Evolutionary conservation across 2,329 filamentous ascomycete genomes (phyloP).

Genomic region (Colletotrichum tropicicola): DNA sequence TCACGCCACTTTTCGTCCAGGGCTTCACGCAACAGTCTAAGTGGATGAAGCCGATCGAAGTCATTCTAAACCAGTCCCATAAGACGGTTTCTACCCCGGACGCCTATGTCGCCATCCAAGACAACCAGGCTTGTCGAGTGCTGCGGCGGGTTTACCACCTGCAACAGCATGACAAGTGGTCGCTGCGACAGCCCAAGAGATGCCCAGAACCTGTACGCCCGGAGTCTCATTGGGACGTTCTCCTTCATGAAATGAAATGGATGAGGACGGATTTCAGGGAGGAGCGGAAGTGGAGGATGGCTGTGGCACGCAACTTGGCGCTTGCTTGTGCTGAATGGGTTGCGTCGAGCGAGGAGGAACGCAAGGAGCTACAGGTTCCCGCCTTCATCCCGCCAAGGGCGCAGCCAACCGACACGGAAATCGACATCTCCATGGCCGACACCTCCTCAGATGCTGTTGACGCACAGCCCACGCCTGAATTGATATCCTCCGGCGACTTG

Average conservation of each 20-base stretch:
- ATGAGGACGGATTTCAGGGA: slow-evolving; percentile 97
- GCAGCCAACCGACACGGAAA: slow-evolving; percentile 38
- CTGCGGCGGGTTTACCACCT: slow-evolving; percentile 88
- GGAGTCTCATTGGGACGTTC: slow-evolving; percentile 83
- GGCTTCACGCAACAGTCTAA: slow-evolving; percentile 63
- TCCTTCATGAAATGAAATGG: slow-evolving; percentile 95
- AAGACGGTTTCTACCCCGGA: slow-evolving; percentile 92
- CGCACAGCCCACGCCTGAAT: slow-evolving; percentile 70
- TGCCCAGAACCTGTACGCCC: slow-evolving; percentile 82
- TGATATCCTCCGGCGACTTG: slow-evolving; percentile 70
- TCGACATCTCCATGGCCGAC: slow-evolving; percentile 44
- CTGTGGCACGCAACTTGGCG: slow-evolving; percentile 81
- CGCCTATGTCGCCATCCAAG: slow-evolving; percentile 82
- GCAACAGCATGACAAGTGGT: slow-evolving; percentile 93
- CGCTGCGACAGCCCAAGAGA: slow-evolving; percentile 86
- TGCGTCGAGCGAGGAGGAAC: slow-evolving; percentile 68
- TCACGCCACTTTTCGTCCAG: slow-evolving; percentile 69
- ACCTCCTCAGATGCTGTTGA: slow-evolving; percentile 42
- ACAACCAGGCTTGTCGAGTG: slow-evolving; percentile 88
- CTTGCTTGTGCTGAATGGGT: slow-evolving; percentile 87
- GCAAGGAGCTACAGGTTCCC: slow-evolving; percentile 74
- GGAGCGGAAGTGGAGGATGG: slow-evolving; percentile 92
- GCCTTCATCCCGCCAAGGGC: slow-evolving; percentile 56
- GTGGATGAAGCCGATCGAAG: slow-evolving; percentile 72
- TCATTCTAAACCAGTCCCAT: slow-evolving; percentile 82